phyloP scores from a whole-genome alignment of 2,329 filamentous ascomycete genomes.

The Pseudogymnoascus sp. region DNA sequence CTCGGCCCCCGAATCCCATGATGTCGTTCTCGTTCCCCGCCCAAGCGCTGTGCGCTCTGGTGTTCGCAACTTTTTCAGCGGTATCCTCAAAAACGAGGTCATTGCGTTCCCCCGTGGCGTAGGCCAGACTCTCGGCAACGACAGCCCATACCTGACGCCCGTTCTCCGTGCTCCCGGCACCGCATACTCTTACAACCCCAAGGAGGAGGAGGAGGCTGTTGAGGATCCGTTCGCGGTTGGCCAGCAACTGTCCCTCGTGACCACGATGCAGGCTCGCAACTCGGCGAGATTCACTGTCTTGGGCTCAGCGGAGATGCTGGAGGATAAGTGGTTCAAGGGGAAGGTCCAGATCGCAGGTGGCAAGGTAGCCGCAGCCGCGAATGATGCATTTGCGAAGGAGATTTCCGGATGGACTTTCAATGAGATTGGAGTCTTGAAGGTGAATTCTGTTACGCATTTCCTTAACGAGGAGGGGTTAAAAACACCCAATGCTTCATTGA shows the following conservation, averaged over 20 bases:
- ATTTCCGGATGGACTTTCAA: conserved; percentile 94
- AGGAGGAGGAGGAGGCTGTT: conserved; percentile 64
- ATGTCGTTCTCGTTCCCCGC: conserved; percentile 71
- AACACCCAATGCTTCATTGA: conserved; percentile 36
- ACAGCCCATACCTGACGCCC: conserved; percentile 66
- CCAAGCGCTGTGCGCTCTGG: conserved; percentile 57
- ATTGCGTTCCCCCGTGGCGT: conserved; percentile 76
- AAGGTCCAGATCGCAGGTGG: conserved; percentile 49
- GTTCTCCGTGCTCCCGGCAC: conserved; percentile 75
- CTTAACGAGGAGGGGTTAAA: conserved; percentile 45
- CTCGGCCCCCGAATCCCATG: conserved; percentile 73
- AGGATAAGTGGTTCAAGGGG: conserved; percentile 81
- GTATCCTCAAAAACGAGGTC: conserved; percentile 43
- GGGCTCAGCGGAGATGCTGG: conserved; percentile 76
- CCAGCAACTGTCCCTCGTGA: conserved; percentile 74
- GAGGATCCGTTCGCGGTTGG: conserved; percentile 84
- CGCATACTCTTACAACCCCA: conserved; percentile 88
- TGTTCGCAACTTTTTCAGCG: conserved; percentile 69
- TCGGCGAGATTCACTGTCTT: conserved; percentile 81
- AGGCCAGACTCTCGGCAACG: conserved; percentile 72
- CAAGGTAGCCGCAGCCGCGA: conserved; percentile 53
- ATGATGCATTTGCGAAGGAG: conserved; percentile 76
- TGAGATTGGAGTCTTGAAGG: conserved; percentile 80
- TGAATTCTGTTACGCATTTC: conserved; percentile 75
- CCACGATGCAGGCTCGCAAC: conserved; percentile 82